Percentiles rank a stretch among this genome's conserved stretches.
Evolutionary conservation across 257 asterid species (phyloP).

Genomic region (Striga asiatica): DNA sequence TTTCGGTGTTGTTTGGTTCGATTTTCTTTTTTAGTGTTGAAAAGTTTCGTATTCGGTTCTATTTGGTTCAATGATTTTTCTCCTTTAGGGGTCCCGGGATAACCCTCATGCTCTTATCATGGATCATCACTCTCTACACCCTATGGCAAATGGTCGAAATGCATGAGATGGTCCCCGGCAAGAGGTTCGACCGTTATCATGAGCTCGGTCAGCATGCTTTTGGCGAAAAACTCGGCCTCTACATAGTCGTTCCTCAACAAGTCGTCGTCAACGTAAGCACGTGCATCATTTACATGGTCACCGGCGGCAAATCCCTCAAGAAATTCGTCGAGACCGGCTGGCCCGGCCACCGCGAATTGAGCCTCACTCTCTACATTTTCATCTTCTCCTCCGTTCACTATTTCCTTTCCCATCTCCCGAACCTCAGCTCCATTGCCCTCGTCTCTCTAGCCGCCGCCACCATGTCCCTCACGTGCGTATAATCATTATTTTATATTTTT

Average conservation of each 20-base stretch:
- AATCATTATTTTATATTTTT: not conserved
- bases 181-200: conserved; percentile 67
- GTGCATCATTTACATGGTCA: conserved; percentile 65
- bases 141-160: conserved; percentile 86
- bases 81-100: conserved; percentile 56
- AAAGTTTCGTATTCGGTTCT: not conserved
- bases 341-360: not conserved
- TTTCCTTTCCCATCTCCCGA: too few species aligned
- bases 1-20: too few species aligned
- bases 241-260: conserved; percentile 71
- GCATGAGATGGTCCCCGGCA: conserved; percentile 70
- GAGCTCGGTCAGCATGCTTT: conserved; percentile 65
- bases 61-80: not conserved
- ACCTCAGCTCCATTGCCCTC: conserved; percentile 48
- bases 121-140: conserved; percentile 58
- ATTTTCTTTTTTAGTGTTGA: too few species aligned
- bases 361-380: not conserved
- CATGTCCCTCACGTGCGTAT: conserved; percentile 44
- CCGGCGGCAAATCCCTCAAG: conserved; percentile 56
- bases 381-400: too few species aligned
- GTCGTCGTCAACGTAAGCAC: conserved; percentile 40
- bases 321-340: conserved; percentile 31
- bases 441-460: conserved; percentile 50
- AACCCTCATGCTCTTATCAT: conserved; percentile 29
- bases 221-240: conserved; percentile 58